Evolutionary conservation across 2,329 filamentous ascomycete species (phyloP), one percentile per base, ranked within the genome.

Genomic region (Elsinoe necatrix): DNA sequence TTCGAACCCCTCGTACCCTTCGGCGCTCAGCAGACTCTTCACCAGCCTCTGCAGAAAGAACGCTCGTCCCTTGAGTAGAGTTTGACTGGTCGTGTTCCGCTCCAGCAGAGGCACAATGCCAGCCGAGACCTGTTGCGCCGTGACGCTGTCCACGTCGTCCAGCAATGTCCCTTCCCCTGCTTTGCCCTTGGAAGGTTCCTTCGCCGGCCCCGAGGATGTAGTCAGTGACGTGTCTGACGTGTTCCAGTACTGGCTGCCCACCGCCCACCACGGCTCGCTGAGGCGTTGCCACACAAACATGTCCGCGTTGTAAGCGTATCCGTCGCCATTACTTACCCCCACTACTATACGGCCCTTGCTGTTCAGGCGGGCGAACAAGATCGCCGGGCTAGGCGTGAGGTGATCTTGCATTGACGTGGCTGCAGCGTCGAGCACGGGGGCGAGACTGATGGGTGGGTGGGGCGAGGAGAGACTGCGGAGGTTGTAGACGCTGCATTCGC

Each of bases 191-290:
- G 9, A n/a, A 37, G 34, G 34, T 3, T 37, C 42, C n/a, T 60
- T 62, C 2, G 52, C 31, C n/a, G 58, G 61, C 1, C 51, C 52
- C 1, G 83, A 85, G 35, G 95, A 72, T 52, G 90, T 87, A 48
- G 87, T 85, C 55, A 95, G 83, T 0, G 90, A 90, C 1, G 89
- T 90, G 66, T 96, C 93, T 55, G 90, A 95, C 0, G 90, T 95
- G 71, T 98, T 97, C 95, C 93, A 98, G 70, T 98, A 98, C 68
- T 98, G 93, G 63, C 89, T 95, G 16, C 91, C 91, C 0, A 97
- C 90, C 0, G 92, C 92, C 90, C 93, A 98, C 93, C 93, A 98
- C 1, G 89, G 81, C 68, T 98, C 95, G 1, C 90, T 95, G n/a
- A 98, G 77, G 8, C 91, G 84, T 71, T 97, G 92, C 93, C 93